A percentile compares a stretch with the other conserved stretches of the same genome.
Conservation (phyloP, 768 basidiomycete genomes). For the Austroboletus eburneus region DNA sequence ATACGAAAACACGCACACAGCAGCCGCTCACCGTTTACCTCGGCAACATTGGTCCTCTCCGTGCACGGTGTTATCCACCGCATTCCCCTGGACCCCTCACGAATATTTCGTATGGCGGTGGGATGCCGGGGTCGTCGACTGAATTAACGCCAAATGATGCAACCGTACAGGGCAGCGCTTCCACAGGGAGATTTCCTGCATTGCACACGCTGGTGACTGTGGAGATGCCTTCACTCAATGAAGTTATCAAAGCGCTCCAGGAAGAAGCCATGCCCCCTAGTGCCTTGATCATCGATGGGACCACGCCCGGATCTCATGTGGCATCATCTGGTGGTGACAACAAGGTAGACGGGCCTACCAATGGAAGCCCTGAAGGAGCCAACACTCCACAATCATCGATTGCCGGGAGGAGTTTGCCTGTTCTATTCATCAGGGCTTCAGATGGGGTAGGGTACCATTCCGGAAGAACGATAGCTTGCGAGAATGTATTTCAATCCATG, state of each 20-base stretch:
- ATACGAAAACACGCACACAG: conserved; percentile 58
- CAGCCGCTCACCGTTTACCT: conserved; percentile 85
- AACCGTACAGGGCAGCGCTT: conserved; percentile 14
- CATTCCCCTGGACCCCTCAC: conserved; percentile 66
- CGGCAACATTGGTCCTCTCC: conserved; percentile 83
- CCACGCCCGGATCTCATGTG: conserved; percentile 36
- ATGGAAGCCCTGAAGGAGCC: conserved; percentile 19
- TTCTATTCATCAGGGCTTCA: conserved; percentile 74
- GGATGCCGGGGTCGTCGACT: conserved; percentile 36
- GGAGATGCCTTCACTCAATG: conserved; percentile 73
- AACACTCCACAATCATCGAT: conserved; percentile 45
- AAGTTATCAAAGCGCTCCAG: conserved; percentile 75
- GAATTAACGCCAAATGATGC: conserved; percentile 28
- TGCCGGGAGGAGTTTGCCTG: conserved; percentile 64
- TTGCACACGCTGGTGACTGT: conserved; percentile 81
- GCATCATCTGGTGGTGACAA: conserved; percentile 24
- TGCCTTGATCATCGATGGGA: conserved; percentile 31
- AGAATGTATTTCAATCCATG: conserved; percentile 71
- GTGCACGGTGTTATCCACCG: conserved; percentile 72
- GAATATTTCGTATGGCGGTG: conserved; percentile 54
- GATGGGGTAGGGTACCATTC: conserved; percentile 92
- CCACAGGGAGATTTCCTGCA: conserved; percentile 49
- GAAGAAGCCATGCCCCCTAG: conserved; percentile 56
- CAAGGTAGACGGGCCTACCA: conserved; percentile 23
- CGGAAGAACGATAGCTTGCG: conserved; percentile 77